Evolutionary conservation across 2,329 filamentous ascomycete genomes (phyloP).

Genomic region (Trichoderma gracile): DNA sequence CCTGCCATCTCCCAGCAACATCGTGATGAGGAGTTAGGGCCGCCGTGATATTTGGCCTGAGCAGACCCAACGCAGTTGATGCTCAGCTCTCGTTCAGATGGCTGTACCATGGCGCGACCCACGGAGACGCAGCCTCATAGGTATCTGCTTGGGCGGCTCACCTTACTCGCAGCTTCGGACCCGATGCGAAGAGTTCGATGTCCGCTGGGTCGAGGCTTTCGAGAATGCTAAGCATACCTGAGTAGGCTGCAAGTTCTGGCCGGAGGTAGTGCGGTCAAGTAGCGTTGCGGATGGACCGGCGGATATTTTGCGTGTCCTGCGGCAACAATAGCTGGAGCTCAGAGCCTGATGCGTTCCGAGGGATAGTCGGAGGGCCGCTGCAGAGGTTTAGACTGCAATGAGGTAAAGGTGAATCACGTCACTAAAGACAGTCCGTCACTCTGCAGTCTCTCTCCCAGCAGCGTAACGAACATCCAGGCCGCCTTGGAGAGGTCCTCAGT

Average conservation of each 20-base stretch:
- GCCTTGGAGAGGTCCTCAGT: conserved; percentile 38
- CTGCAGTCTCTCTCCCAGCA: conserved; percentile 39
- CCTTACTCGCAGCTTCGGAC: neutral
- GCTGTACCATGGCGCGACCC: neutral
- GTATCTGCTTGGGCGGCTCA: neutral
- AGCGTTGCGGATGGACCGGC: neutral
- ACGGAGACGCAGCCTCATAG: neutral
- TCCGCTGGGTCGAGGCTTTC: neutral
- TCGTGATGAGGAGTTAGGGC: neutral
- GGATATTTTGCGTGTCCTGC: no score
- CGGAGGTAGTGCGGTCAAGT: neutral
- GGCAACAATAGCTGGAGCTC: neutral
- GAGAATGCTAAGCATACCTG: neutral
- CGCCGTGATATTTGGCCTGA: neutral
- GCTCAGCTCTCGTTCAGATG: neutral
- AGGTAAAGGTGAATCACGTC: neutral
- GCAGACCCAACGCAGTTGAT: neutral
- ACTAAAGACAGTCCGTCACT: conserved; percentile 30
- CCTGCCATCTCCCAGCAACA: conserved; percentile 10
- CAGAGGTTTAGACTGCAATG: neutral
- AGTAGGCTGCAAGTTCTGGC: neutral
- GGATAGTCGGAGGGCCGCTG: neutral
- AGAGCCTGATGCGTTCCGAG: neutral
- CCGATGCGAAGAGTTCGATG: neutral
- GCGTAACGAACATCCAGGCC: conserved; percentile 43